Base-by-base conservation (phyloP, 1,284 basidiomycete genomes). In the Cutaneotrichosporon mucoides region DNA sequence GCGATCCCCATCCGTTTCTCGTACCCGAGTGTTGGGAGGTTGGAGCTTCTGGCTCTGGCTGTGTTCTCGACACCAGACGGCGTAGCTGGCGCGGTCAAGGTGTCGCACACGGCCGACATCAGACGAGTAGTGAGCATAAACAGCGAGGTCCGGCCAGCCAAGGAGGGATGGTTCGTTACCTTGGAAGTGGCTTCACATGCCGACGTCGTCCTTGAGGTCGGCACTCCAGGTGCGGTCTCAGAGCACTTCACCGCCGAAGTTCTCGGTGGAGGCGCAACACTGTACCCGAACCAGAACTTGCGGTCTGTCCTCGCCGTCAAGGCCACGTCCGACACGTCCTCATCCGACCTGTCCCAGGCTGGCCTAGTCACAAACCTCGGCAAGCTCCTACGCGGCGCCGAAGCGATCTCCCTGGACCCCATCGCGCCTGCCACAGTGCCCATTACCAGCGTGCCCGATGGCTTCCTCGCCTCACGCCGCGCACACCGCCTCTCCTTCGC, bases 401-500 rank as follows among this genome's bases (percentile, higher is more conserved):
- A 37, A 24, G 24, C 24, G 3, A 40, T 12, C 9, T 40, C 38
- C 4, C 47, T 61, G 4, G 33, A 35, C 11, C 48, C 59, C 9
- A 59, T 61, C 44, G 33, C 53, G 5, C 63, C 60, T 0, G 42
- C 48, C 1, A 13, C 44, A 1, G 57, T 62, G 6, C 10, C 45
- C 6, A 34, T 61, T 12, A 2, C 37, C 1, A n/a, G 48, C 0
- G 53, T 56, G 13, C 52, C 65, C 3, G 52, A 24, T 24, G 24
- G 61, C 24, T 71, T 68, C 56, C 41, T 68, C 5, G 24, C 64
- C 8, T 64, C 70, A 11, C 64, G 68, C 11, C 56, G 61, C 8
- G 37, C 46, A 4, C 52, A 65, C 43, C 54, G 81, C 70, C 51
- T 77, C 73, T 38, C 7, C 69, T 82, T 57, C 67, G 71, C 54